phyloP scores from a whole-genome alignment of 192 early-diverging fungal species.

The Coemansia sp. region DNA sequence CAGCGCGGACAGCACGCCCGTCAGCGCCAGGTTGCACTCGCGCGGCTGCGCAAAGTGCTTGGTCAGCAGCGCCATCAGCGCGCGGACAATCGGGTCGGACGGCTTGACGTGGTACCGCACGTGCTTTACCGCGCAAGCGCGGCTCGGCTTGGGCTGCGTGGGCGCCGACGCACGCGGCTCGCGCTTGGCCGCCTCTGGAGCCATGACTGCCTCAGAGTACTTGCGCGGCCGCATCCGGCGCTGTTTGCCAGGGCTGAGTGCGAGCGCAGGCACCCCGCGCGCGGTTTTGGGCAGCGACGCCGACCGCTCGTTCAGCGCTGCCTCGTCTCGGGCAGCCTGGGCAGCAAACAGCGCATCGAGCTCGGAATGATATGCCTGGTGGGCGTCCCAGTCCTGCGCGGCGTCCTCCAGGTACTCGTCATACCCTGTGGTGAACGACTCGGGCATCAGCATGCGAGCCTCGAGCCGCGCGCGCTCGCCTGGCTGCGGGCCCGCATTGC shows the following conservation, averaged over 20 bases:
- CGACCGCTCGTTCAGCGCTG: background rate
- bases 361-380: conserved; percentile 44
- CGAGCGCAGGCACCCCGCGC: background rate
- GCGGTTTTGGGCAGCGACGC: background rate
- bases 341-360: conserved; percentile 39
- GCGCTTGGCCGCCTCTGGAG: background rate
- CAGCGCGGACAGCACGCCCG: conserved; percentile 84
- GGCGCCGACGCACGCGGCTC: background rate
- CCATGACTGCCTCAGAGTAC: conserved; percentile 46
- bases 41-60: conserved; percentile 86
- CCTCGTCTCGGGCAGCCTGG: conserved; percentile 27
- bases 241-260: conserved; percentile 21
- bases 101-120: conserved; percentile 48
- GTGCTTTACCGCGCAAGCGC: conserved; percentile 3
- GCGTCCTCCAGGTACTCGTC: conserved; percentile 59
- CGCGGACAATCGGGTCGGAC: conserved; percentile 66
- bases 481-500: background rate
- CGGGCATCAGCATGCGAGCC: conserved; percentile 25
- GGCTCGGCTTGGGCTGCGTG: background rate
- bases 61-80: conserved; percentile 62
- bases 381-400: conserved; percentile 47
- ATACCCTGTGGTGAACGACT: conserved; percentile 44
- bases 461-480: conserved; percentile 19
- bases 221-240: conserved; percentile 45
- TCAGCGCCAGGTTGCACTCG: conserved; percentile 87